Evolutionary conservation across 345 rosid species (phyloP).

Genomic region (Toxicodendron radicans): DNA sequence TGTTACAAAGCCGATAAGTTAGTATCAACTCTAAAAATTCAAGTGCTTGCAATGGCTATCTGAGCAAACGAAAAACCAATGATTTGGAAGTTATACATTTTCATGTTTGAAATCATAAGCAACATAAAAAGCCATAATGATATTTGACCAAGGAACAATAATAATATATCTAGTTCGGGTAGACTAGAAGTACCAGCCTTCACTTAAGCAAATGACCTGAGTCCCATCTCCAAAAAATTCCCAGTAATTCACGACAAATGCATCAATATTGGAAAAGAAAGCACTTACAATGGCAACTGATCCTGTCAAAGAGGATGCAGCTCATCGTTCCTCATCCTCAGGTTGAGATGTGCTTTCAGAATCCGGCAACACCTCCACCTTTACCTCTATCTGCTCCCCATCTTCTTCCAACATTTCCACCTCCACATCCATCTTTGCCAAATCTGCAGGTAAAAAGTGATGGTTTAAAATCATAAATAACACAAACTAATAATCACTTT

Average conservation of each 20-base stretch:
- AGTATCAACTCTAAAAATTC: no score
- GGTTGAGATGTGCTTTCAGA: background rate
- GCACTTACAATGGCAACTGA: background rate
- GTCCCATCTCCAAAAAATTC: background rate
- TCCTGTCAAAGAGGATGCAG: background rate
- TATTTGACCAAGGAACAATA: background rate
- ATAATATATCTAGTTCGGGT: background rate
- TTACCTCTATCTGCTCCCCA: background rate
- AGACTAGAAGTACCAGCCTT: background rate
- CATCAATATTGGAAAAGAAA: background rate
- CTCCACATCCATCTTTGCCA: background rate
- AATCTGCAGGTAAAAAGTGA: conserved; percentile 1
- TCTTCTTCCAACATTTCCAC: background rate
- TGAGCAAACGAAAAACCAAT: background rate
- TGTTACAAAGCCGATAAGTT: no score
- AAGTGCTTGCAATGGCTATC: no score
- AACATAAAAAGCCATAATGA: background rate
- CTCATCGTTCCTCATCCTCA: conserved; percentile 8
- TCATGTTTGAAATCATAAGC: background rate
- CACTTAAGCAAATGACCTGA: background rate
- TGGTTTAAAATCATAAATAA: background rate
- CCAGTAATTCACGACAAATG: background rate
- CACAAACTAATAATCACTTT: background rate
- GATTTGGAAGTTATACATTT: background rate
- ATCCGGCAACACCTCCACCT: background rate